Evolutionary conservation across 169 alveolate genomes (phyloP), one percentile per base, ranked within the genome.

Genomic region (Plasmodium malariae): DNA sequence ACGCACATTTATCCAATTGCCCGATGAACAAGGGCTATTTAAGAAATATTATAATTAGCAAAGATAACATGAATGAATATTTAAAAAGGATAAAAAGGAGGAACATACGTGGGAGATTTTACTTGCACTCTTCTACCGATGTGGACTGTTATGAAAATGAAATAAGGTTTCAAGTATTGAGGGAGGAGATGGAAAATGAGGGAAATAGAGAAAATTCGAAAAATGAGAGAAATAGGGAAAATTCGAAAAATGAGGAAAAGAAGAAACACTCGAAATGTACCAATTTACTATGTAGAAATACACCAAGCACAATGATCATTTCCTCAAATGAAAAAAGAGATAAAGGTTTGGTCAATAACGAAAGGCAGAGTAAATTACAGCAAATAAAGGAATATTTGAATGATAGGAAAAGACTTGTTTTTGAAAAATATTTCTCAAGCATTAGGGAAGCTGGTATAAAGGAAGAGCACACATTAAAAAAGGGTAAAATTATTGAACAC

Each of bases 121-220:
- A 36, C 87, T 4, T 45, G 3, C 14, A 5, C 1, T 73, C 73
- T 19, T 62, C 54, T 36, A 30, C 87, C 21, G 87, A 73, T 37
- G 14, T 73, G 45, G 68, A 48, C 1, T 17, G 21, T 57, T 73
- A 73, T 45, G 60, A 48, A 73, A 26, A 73, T n/a, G 36, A 32
- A 26, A 26, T 34, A n/a, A 45, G 26, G 45, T n/a, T 34, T n/a
- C 48, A 55, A 55, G 28, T 32, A 28, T 73, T 37, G 19, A 14
- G 36, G 9, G 40, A 76, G 21, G 63, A n/a, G n/a, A 19, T 43
- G 48, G 37, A 76, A 48, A 63, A 12, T 6, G 11, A 21, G 19
- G 24, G 3, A 40, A 45, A 21, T 12, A 37, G 26, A 60, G 11
- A 14, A 2, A 34, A 49, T 49, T 11, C 48, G 43, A 17, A 32